Evolutionary conservation across 129 eudicot genomes (phyloP), one percentile per base, ranked within the genome.

Genomic region (Flaveria brownii): DNA sequence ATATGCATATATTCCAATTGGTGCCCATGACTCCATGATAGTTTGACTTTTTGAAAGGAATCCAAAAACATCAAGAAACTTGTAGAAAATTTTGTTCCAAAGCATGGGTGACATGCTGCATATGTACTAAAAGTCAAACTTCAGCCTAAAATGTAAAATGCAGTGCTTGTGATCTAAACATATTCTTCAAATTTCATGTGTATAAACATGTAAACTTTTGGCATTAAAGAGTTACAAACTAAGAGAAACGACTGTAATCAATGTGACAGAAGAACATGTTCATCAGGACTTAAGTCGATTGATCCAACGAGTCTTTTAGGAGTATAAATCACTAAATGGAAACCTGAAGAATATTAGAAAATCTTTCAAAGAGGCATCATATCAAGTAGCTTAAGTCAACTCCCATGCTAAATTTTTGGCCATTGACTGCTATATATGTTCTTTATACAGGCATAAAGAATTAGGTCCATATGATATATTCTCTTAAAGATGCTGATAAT

Each of bases 341-440:
- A 22, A 60, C 16, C 39, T 25, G 23, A 13, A 25, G 9, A 26
- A 61, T 61, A 61, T 25, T 61, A 25, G 41, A 39, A 5, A 15
- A 69, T 68, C 52, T 56, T 54, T 50, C 23, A 49, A 43, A 25
- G 18, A 11, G 10, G 26, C 52, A 22, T 56, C 41, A 36, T 36
- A 36, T 36, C 42, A 78, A 23, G 6, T 78, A 46, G 68, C 25
- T 5, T 47, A 78, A 70, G 76, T 78, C 82, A 78, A 78, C 70
- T 45, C 71, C 51, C 62, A 28, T 60, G 63, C 54, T 17, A 78
- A 22, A 62, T 18, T 59, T 78, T 26, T 2, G 39, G 63, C 62
- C 71, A 60, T 59, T 28, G 62, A 61, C 64, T 46, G 49, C 61
- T 46, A 45, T 36, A 36, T 36, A 36, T 62, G 46, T 74, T 62